phyloP scores from a whole-genome alignment of 2,329 filamentous ascomycete species.

The Diaporthe velutina region DNA sequence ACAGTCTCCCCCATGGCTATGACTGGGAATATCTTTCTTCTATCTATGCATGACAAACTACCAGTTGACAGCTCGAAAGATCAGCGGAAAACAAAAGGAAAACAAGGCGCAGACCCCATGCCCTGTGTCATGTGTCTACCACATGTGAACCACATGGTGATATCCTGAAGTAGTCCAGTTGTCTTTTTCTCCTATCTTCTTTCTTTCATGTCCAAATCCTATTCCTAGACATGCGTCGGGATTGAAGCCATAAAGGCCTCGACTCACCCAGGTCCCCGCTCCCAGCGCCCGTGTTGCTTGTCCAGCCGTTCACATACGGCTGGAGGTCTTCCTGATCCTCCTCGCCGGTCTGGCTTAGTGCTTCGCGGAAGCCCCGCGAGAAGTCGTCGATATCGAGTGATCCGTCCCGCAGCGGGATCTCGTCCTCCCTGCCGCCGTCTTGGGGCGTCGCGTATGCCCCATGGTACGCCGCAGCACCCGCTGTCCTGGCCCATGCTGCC shows the following conservation, averaged over 20 bases:
- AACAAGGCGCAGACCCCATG: too few species aligned
- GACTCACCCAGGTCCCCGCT: constrained; percentile 35
- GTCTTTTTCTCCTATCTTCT: too few species aligned
- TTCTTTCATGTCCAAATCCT: constrained; percentile 59
- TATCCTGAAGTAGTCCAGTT: background rate
- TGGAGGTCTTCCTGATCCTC: constrained; percentile 50
- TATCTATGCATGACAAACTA: too few species aligned
- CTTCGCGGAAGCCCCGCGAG: constrained; percentile 56
- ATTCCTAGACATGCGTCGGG: constrained; percentile 61
- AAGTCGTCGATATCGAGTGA: constrained; percentile 61
- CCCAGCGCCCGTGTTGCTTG: constrained; percentile 27
- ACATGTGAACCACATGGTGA: background rate
- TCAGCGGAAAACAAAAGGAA: too few species aligned
- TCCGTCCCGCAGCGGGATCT: constrained; percentile 51
- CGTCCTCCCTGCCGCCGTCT: constrained; percentile 50
- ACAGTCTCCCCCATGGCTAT: too few species aligned
- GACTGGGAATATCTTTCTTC: too few species aligned
- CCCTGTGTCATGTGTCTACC: background rate
- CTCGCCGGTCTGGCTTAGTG: constrained; percentile 54
- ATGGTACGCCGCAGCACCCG: constrained; percentile 23
- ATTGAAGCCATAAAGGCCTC: constrained; percentile 67
- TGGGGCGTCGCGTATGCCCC: constrained; percentile 36
- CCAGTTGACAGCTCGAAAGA: too few species aligned
- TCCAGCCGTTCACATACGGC: constrained; percentile 30
- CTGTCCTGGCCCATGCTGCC: constrained; percentile 40